Base-by-base conservation (phyloP, 768 basidiomycete species). In the Gymnopilus junonius region DNA sequence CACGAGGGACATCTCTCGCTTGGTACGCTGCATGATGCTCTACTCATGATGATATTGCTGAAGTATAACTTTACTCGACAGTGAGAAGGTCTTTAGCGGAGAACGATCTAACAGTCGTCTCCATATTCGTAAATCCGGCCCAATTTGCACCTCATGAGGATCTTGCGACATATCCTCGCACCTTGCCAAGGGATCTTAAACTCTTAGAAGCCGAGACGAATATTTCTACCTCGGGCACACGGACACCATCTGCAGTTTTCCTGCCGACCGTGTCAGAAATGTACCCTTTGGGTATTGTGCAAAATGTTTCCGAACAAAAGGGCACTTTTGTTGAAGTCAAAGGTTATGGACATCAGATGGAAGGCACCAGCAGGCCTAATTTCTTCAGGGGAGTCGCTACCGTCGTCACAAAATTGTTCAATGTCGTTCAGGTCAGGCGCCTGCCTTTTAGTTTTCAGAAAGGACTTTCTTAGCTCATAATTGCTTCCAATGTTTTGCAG, bases 121-220 rank as follows among this genome's bases (percentile, higher is more conserved):
- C 96, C 27, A 94, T 99, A 68, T 99, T 98, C 74, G 96, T 99
- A 62, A 99, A 99, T 73, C 97, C 97, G 0, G 92, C 96, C 3
- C 96, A 99, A 75, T 99, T 99, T 69, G 94, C 97, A 1, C 96
- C 94, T 0, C 89, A 94, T 66, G 97, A 99, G 77, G 97, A 99
- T 73, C 86, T 99, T 3, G 83, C 84, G 27, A 87, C 90, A 5
- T 99, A 99, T 75, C 97, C 97, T 1, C 89, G 95, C 40, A 97
- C 95, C 0, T 80, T 99, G 3, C 81, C 88, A 0, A 69, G 74
- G 3, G 97, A 99, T 75, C 82, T 98, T 20, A 79, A 83, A 51
- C 78, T 86, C 14, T 83, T 97, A 20, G 67, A 71, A 15, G 72
- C 75, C 4, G 78, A 84, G 34, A 54, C 53, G 34, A 27, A 63